These are phyloP conservation scores for Onygena corvina DNA, from an alignment of 2,329 filamentous ascomycete genomes.

Conservation along the genomic window DNA sequence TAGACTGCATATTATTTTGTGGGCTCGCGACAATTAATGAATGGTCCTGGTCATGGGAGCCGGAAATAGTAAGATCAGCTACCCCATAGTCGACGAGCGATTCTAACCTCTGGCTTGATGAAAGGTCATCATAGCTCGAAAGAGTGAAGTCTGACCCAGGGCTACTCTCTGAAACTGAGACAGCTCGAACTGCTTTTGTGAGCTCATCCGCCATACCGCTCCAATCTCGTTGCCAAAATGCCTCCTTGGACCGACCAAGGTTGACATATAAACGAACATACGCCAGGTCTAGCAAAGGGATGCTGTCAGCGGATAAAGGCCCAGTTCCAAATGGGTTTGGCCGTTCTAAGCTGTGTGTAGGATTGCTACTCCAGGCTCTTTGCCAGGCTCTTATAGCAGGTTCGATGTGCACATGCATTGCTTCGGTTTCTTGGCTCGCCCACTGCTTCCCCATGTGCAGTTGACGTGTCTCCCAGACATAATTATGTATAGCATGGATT, in stretches of 20 bases:
- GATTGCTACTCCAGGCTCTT: constrained; percentile 77
- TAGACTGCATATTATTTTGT: constrained; percentile 33
- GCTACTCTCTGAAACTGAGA: constrained; percentile 53
- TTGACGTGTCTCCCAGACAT: constrained; percentile 95
- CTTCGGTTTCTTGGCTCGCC: constrained; percentile 85
- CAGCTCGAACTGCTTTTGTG: constrained; percentile 61
- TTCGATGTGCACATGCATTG: constrained; percentile 91
- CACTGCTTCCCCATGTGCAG: constrained; percentile 77
- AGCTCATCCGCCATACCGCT: constrained; percentile 83
- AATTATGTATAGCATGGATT: constrained; percentile 92
- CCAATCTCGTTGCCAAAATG: constrained; percentile 88
- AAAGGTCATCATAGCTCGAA: constrained; percentile 20
- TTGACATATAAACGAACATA: constrained; percentile 91
- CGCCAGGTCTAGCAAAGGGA: constrained; percentile 79
- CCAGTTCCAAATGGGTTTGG: constrained; percentile 73
- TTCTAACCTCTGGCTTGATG: constrained; percentile 22
- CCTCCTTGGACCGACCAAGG: constrained; percentile 80
- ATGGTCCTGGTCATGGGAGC: constrained; percentile 27
- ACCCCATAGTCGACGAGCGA: constrained; percentile 29
- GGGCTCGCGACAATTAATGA: constrained; percentile 23
- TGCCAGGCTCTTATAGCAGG: constrained; percentile 92
- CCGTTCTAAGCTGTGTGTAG: constrained; percentile 68
- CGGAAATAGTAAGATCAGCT: constrained; percentile 27
- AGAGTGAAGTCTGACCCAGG: constrained; percentile 22
- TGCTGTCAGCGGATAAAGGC: constrained; percentile 77